These are phyloP conservation scores for Aureobasidium sp. DNA, from an alignment of 2,329 filamentous ascomycete genomes.

Conservation along the genomic window DNA sequence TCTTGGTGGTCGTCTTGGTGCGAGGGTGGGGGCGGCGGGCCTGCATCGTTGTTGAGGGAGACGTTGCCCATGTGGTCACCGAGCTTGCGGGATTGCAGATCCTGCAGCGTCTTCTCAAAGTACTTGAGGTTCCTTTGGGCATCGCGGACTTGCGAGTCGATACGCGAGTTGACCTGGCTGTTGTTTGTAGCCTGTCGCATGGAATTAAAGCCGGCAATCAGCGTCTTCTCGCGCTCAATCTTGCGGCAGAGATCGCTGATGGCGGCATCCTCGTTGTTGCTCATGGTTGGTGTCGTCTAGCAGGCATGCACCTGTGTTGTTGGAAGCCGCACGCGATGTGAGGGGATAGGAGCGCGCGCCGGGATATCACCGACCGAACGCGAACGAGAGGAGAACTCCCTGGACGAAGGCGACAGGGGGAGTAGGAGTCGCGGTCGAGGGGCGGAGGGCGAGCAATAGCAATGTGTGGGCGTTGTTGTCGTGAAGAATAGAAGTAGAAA, in stretches of 20 bases:
- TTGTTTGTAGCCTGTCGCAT: conserved; percentile 97
- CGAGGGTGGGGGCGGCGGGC: conserved; percentile 18
- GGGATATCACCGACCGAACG: not conserved
- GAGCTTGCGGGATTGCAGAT: conserved; percentile 75
- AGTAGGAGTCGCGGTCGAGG: not conserved
- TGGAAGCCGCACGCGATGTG: not conserved
- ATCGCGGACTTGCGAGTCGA: conserved; percentile 92
- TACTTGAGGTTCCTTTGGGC: conserved; percentile 89
- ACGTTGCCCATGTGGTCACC: conserved; percentile 59
- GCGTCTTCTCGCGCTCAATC: conserved; percentile 93
- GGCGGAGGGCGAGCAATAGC: not conserved
- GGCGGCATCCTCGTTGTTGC: conserved; percentile 47
- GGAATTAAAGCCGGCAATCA: conserved; percentile 86
- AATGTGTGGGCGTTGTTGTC: not conserved
- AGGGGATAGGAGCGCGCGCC: not conserved
- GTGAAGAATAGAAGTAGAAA: not conserved
- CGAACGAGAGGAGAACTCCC: not conserved
- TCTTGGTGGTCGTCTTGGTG: conserved; percentile 9
- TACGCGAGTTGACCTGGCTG: conserved; percentile 76
- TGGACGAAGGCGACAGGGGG: not conserved
- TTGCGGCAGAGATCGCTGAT: conserved; percentile 83
- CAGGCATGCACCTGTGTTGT: not conserved
- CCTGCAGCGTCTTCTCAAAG: conserved; percentile 83
- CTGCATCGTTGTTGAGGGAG: conserved; percentile 46
- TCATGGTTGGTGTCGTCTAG: conserved; percentile 36